Percentiles rank a stretch among this genome's conserved stretches.
phyloP scores from a whole-genome alignment of 345 rosid species.

The Angophora floribunda region DNA sequence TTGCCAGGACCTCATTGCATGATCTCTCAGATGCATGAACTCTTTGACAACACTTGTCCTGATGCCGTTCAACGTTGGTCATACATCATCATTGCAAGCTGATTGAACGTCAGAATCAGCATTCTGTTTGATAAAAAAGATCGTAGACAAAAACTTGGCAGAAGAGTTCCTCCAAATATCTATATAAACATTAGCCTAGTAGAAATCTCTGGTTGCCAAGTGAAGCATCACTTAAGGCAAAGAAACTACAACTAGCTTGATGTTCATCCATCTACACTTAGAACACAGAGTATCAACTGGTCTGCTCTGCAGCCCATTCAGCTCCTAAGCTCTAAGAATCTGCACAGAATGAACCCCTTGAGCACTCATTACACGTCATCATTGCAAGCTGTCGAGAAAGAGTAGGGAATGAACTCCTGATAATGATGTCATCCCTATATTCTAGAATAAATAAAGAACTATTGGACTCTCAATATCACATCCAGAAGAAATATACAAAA shows the following conservation, averaged over 20 bases:
- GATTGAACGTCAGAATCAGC: not conserved
- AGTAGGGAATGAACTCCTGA: not conserved
- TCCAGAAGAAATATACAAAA: not conserved
- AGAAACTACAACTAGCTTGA: not conserved
- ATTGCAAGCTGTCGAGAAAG: not conserved
- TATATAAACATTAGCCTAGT: not conserved
- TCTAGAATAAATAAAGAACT: not conserved
- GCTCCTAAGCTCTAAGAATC: not conserved
- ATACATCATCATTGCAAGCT: not conserved
- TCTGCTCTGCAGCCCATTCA: not conserved
- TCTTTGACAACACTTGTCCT: not conserved
- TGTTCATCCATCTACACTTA: not conserved
- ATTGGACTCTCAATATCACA: not conserved
- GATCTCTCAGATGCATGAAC: not conserved
- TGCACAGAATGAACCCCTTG: not conserved
- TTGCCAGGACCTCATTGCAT: not conserved
- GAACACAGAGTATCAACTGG: not conserved
- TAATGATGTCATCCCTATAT: not conserved
- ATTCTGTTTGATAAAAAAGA: not conserved
- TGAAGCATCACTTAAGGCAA: not conserved
- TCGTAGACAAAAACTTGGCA: not conserved
- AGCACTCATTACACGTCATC: constrained; percentile 5
- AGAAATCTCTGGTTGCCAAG: not conserved
- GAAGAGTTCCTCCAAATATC: not conserved
- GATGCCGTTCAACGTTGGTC: not conserved